A percentile compares a stretch with the other conserved stretches of the same genome.
Conservation (phyloP, 2,329 filamentous ascomycete genomes). For the Nothophoma quercina region DNA sequence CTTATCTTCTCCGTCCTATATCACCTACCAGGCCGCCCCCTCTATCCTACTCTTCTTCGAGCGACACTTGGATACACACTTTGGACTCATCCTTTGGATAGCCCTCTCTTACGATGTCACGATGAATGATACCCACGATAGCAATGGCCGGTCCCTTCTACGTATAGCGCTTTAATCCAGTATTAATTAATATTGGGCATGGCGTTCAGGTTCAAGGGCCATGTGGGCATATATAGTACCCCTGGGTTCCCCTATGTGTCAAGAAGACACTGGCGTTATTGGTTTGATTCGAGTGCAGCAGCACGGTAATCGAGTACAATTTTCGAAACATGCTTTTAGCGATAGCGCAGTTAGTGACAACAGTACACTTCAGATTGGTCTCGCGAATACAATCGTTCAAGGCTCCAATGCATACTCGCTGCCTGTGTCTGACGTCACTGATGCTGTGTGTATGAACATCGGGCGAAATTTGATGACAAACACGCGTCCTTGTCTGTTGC, state of each 20-base stretch:
- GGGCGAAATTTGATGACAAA: too few relatives aligned
- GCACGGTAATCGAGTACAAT: slow-evolving; percentile 13
- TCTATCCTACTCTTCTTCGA: slow-evolving; percentile 18
- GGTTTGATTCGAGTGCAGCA: slow-evolving; percentile 6
- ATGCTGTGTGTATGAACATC: too few relatives aligned
- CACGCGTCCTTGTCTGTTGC: too few relatives aligned
- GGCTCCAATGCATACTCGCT: too few relatives aligned
- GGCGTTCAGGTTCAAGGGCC: slow-evolving; percentile 25
- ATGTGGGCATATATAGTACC: slow-evolving; percentile 25
- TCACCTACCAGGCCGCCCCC: slow-evolving; percentile 9
- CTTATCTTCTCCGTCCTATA: slow-evolving; percentile 20
- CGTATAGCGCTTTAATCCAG: slow-evolving; percentile 33
- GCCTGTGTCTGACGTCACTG: too few relatives aligned
- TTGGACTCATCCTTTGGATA: slow-evolving; percentile 29
- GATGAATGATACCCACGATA: slow-evolving; percentile 50
- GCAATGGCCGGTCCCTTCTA: slow-evolving; percentile 36
- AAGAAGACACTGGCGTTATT: slow-evolving; percentile 22
- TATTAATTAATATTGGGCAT: slow-evolving; percentile 26
- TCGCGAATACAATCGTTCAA: too few relatives aligned
- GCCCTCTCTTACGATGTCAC: slow-evolving; percentile 43
- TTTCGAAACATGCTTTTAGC: not conserved
- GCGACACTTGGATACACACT: slow-evolving; percentile 22
- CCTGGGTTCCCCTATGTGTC: slow-evolving; percentile 17
- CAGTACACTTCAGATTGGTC: too few relatives aligned
- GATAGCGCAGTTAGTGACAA: not conserved